Conservation (phyloP, 805 yeast genomes). For the Candida andamanensis region DNA sequence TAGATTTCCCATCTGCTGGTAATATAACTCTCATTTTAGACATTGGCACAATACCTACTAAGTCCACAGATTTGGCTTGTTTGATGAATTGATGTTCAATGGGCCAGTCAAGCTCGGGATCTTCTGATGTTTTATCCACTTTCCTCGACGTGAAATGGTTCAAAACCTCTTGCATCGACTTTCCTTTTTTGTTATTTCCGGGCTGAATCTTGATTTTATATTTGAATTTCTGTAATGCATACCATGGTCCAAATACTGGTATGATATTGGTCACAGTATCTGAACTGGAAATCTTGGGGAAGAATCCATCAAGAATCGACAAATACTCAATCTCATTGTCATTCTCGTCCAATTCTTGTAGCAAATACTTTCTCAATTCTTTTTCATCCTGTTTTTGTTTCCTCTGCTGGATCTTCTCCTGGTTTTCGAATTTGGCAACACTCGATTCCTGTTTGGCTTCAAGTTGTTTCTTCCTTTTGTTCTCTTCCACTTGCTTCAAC, state of each 20-base stretch:
- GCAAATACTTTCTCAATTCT: slow-evolving; percentile 39
- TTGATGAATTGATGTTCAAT: slow-evolving; percentile 56
- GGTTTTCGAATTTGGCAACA: slow-evolving; percentile 15
- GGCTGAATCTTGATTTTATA: slow-evolving; percentile 83
- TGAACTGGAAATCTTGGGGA: slow-evolving; percentile 38
- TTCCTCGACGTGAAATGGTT: slow-evolving; percentile 49
- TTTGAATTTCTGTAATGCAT: slow-evolving; percentile 63
- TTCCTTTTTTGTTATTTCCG: slow-evolving; percentile 79
- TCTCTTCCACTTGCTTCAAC: slow-evolving; percentile 47
- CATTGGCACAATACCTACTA: slow-evolving; percentile 63
- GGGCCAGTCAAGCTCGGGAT: slow-evolving; percentile 63
- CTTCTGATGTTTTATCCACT: slow-evolving; percentile 40
- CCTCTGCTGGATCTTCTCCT: slow-evolving; percentile 35
- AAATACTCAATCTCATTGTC: slow-evolving; percentile 27
- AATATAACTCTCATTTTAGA: slow-evolving; percentile 62
- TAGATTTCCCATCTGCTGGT: slow-evolving; percentile 35
- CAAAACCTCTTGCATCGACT: slow-evolving; percentile 67
- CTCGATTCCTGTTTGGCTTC: slow-evolving; percentile 19
- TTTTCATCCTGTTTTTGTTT: slow-evolving; percentile 42
- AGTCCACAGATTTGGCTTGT: slow-evolving; percentile 56
- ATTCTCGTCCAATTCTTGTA: slow-evolving; percentile 26
- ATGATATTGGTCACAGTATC: slow-evolving; percentile 61
- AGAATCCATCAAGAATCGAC: slow-evolving; percentile 41
- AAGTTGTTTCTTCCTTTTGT: slow-evolving; percentile 21
- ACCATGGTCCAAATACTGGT: slow-evolving; percentile 94